Conservation (phyloP, 108 stramenopile genomes). For the Parietichytrium sp. region DNA sequence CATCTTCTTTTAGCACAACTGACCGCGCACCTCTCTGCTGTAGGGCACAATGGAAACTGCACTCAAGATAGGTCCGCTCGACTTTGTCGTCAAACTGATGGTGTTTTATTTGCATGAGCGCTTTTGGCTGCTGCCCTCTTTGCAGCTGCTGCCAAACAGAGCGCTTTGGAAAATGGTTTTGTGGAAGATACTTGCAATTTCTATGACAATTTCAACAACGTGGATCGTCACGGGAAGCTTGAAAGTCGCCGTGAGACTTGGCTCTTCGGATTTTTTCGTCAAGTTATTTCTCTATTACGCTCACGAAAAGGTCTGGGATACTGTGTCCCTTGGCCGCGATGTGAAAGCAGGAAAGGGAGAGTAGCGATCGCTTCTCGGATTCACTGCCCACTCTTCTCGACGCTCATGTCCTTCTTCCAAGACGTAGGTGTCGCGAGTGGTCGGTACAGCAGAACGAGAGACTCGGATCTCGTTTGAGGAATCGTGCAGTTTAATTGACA, state of each 20-base stretch:
- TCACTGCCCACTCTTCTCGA: too few relatives aligned
- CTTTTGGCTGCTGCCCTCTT: background rate
- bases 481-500: too few relatives aligned
- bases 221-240: background rate
- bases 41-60: background rate
- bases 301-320: slow-evolving; percentile 4
- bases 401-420: too few relatives aligned
- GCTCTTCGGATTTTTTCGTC: background rate
- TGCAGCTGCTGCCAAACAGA: background rate
- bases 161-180: background rate
- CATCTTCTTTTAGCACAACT: background rate
- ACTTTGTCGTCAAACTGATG: background rate
- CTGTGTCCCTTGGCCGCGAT: background rate
- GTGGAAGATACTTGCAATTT: slow-evolving; percentile 3
- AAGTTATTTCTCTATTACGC: slow-evolving; percentile 34
- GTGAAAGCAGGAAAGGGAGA: too few relatives aligned
- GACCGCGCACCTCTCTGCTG: background rate
- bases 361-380: too few relatives aligned
- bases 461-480: too few relatives aligned
- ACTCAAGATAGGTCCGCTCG: slow-evolving; percentile 1
- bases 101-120: slow-evolving; percentile 28
- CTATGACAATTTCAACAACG: background rate
- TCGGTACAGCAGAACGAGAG: too few relatives aligned
- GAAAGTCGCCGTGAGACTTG: background rate
- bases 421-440: too few relatives aligned